Evolutionary conservation across 2,329 filamentous ascomycete genomes (phyloP), one percentile per base, ranked within the genome.

Genomic region (Aspergillus ibericus): DNA sequence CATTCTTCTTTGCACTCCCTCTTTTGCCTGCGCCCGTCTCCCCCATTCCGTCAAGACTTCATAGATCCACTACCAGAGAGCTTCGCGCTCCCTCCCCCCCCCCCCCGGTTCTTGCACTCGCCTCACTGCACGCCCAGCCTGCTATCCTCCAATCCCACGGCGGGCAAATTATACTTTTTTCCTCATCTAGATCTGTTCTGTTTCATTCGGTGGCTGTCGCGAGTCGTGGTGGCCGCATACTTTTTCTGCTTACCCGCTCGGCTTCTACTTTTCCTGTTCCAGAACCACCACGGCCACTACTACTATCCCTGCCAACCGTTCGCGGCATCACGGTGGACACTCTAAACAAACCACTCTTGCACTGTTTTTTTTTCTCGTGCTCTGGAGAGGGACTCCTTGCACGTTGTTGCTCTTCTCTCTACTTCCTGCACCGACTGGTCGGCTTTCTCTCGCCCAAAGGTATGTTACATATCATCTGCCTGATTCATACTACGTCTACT

Each of bases 231-330:
- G 51, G 53, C 48, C 44, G 53, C 58, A 59, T 59, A 60, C 34
- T 51, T 60, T 60, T 57, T 53, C 56, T 59, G 59, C 63, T 62
- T 61, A 66, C 63, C 62, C 59, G 62, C 53, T 65, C 56, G 52
- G 54, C 49, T 63, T 57, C 65, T 65, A 62, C 58, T 65, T 59
- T 64, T 59, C 59, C 55, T 46, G 50, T 61, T 64, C 60, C 42
- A 64, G 60, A 61, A 56, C 59, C 60, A 61, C 62, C 29, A 60
- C 59, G 55, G 15, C 15, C 25, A 51, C 56, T 59, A 49, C 53
- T 60, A 65, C 63, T 63, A 72, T 72, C 70, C 71, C 71, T 72
- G 70, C 65, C 69, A 68, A 66, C 67, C 63, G 51, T 60, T 64
- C 63, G 62, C 63, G 63, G 62, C 62, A 61, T 50, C 52, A 64